phyloP scores from a whole-genome alignment of 73 alveolate species.

The Paramecium octaurelia region DNA sequence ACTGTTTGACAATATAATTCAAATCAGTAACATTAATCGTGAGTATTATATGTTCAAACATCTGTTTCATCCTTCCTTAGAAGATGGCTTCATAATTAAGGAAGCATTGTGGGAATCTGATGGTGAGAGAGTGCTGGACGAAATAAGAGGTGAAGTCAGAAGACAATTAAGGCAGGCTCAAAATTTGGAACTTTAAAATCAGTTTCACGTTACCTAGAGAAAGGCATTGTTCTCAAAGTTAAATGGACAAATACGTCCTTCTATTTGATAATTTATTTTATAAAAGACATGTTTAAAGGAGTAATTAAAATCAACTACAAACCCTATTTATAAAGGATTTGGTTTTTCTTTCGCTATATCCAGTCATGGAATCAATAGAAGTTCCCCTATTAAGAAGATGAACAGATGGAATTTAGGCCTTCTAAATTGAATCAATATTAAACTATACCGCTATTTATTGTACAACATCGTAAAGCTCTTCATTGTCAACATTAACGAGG shows the following conservation, averaged over 20 bases:
- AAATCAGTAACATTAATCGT: not conserved
- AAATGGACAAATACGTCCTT: not conserved
- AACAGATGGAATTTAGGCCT: constrained; percentile 33
- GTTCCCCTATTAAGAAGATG: not conserved
- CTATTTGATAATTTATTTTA: not conserved
- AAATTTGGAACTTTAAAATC: not conserved
- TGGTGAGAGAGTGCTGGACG: not conserved
- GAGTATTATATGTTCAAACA: not conserved
- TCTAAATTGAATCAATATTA: not conserved
- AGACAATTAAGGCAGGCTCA: not conserved
- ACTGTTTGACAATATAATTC: not conserved
- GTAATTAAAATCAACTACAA: not conserved
- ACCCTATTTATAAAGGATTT: not conserved
- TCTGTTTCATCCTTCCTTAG: not conserved
- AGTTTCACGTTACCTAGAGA: not conserved
- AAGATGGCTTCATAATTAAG: not conserved
- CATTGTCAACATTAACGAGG: constrained; percentile 4
- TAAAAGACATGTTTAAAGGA: not conserved
- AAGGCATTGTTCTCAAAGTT: not conserved
- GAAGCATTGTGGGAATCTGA: constrained; percentile 21
- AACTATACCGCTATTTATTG: not conserved
- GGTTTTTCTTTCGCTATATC: not conserved
- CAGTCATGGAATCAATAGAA: not conserved
- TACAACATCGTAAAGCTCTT: not conserved
- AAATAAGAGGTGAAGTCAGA: not conserved